These are phyloP conservation scores for Echria macrotheca DNA, from an alignment of 495 filamentous ascomycete species.

Conservation along the genomic window DNA sequence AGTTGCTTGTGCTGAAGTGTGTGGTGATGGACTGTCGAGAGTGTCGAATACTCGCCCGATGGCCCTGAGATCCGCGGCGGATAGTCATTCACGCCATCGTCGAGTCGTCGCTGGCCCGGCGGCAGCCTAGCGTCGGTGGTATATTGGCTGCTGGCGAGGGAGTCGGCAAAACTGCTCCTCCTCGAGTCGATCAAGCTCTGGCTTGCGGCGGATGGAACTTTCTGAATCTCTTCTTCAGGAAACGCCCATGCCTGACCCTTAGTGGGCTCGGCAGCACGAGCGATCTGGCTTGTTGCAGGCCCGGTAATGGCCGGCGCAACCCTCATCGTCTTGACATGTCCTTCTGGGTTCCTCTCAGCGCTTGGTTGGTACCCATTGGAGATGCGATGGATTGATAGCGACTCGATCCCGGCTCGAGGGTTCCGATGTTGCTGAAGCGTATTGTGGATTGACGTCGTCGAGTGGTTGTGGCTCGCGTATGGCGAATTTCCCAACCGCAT, in stretches of 20 bases:
- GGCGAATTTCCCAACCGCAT: slow-evolving; percentile 63
- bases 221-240: slow-evolving; percentile 63
- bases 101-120: slow-evolving; percentile 61
- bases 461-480: slow-evolving; percentile 71
- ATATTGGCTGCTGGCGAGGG: slow-evolving; percentile 66
- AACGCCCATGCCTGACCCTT: slow-evolving; percentile 81
- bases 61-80: slow-evolving; percentile 28
- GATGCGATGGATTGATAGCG: slow-evolving; percentile 47
- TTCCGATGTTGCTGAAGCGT: slow-evolving; percentile 48
- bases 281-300: slow-evolving; percentile 70
- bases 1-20: slow-evolving; percentile 70
- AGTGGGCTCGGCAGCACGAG: slow-evolving; percentile 72
- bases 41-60: slow-evolving; percentile 33
- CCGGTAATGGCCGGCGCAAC: slow-evolving; percentile 73
- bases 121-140: slow-evolving; percentile 65
- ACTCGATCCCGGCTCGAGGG: slow-evolving; percentile 39
- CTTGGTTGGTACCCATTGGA: slow-evolving; percentile 60
- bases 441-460: slow-evolving; percentile 63
- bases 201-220: slow-evolving; percentile 37
- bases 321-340: slow-evolving; percentile 45
- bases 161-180: slow-evolving; percentile 68
- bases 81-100: slow-evolving; percentile 43
- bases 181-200: slow-evolving; percentile 60
- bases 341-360: slow-evolving; percentile 48
- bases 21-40: slow-evolving; percentile 63